Base-by-base conservation (phyloP, 2,329 filamentous ascomycete species). In the Xylaria digitata region DNA sequence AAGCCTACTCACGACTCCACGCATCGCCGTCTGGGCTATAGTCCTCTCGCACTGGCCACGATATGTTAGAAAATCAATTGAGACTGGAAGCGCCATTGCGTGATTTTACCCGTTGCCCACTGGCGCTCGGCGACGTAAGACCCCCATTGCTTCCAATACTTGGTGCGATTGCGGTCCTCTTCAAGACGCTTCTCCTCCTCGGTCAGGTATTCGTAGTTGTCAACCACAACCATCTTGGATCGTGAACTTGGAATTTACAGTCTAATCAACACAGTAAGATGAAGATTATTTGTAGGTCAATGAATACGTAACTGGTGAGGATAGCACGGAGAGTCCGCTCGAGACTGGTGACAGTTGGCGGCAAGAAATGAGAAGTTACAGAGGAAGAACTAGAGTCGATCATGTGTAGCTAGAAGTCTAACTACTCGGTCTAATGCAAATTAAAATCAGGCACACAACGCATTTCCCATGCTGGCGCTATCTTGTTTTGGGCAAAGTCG, bases 91-190 rank as follows among this genome's bases (percentile, higher is more conserved):
- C 37, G 48, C n/a, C 32, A 17, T 8, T 26, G 34, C 46, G 59
- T 66, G 67, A 64, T 75, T 87, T 78, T 82, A 92, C 92, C 94
- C 73, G 94, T 97, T 65, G 94, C 94, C 95, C 95, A 97, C 83
- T 97, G 94, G 77, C 94, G 86, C 83, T 98, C 95, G 62, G 94
- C 89, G 74, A 97, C 90, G 77, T 97, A 98, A 26, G 94, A 91
- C 62, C 95, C 95, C 94, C 94, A 97, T 89, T 91, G 93, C 88
- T 98, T 98, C 95, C 95, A 98, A 84, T 98, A 98, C 80, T 93
- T 95, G 71, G 82, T 87, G 70, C 90, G 90, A 71, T 95, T 88
- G 66, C 90, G 88, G 80, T 98, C 95, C 77, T 97, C 89, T 77
- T 91, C 91, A 73, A 98, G 86, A 56, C 96, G 91, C 80, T 91